These are phyloP conservation scores for Termitomyces sp. DNA, from an alignment of 768 basidiomycete genomes.

Conservation along the genomic window DNA sequence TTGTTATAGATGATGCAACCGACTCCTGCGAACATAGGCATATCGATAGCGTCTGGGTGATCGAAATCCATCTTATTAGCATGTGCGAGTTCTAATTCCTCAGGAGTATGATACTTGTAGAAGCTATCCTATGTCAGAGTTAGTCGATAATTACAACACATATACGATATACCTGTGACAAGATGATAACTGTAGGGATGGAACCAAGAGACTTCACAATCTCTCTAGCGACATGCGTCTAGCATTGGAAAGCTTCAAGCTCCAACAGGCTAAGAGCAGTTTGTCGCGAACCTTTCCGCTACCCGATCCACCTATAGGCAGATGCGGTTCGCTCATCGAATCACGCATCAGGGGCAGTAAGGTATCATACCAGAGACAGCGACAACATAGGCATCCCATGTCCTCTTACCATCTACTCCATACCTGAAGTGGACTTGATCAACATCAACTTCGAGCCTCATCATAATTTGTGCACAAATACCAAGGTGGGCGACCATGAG, in stretches of 20 bases:
- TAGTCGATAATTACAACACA: neutral
- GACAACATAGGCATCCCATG: constrained; percentile 76
- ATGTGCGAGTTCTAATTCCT: constrained; percentile 81
- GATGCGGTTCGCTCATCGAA: neutral
- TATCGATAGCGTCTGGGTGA: constrained; percentile 90
- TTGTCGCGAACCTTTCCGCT: constrained; percentile 67
- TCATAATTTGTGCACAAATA: constrained; percentile 19
- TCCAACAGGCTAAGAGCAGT: neutral
- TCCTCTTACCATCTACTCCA: constrained; percentile 62
- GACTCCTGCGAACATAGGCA: constrained; percentile 78
- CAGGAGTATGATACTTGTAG: constrained; percentile 75
- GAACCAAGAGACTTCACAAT: constrained; percentile 78
- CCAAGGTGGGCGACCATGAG: constrained; percentile 86
- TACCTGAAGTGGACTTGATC: constrained; percentile 48
- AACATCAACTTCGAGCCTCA: constrained; percentile 4
- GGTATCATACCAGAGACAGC: constrained; percentile 66
- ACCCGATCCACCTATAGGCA: constrained; percentile 64
- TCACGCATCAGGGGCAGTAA: neutral
- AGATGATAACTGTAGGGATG: constrained; percentile 82
- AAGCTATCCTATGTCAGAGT: constrained; percentile 77
- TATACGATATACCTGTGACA: constrained; percentile 61
- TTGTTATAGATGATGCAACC: constrained; percentile 13
- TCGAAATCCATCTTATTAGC: constrained; percentile 82
- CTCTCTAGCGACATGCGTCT: constrained; percentile 85
- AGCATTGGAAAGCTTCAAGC: constrained; percentile 1